Evolutionary conservation across 2,329 filamentous ascomycete species (phyloP).

Genomic region (Stachybotrys echinatus): DNA sequence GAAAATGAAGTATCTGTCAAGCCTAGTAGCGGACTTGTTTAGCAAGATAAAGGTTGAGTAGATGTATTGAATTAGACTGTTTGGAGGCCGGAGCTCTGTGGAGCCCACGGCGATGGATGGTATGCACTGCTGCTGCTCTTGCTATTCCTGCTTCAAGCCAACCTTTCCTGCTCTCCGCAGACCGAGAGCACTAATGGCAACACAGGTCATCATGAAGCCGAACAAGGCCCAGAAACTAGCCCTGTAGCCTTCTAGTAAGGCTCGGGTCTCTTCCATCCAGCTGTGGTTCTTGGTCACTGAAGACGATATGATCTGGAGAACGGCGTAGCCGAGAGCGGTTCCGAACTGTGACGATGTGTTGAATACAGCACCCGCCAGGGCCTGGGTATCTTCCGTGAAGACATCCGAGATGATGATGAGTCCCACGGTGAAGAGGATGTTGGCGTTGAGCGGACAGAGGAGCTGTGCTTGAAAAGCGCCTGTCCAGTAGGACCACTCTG

Average conservation of each 20-base stretch:
- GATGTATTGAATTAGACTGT: no score
- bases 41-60: no score
- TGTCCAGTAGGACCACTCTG: conserved; percentile 46
- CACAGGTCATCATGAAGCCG: conserved; percentile 37
- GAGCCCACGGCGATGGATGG: no score
- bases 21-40: no score
- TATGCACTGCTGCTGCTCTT: no score
- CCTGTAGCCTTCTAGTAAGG: conserved; percentile 42
- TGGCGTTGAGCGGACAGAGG: conserved; percentile 33
- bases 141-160: conserved; percentile 37
- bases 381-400: conserved; percentile 52
- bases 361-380: conserved; percentile 56
- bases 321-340: conserved; percentile 39
- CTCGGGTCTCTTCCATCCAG: conserved; percentile 16
- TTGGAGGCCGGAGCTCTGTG: no score
- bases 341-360: conserved; percentile 54
- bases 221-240: conserved; percentile 47
- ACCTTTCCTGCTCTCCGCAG: conserved; percentile 37
- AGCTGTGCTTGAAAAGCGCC: conserved; percentile 37
- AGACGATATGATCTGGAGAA: conserved; percentile 39
- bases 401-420: conserved; percentile 47
- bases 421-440: conserved; percentile 51
- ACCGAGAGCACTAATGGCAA: conserved; percentile 30
- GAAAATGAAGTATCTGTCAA: no score
- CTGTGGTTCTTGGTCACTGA: conserved; percentile 27